Evolutionary conservation across 1,284 basidiomycete species (phyloP).

Genomic region (Ustilago vetiveriae): DNA sequence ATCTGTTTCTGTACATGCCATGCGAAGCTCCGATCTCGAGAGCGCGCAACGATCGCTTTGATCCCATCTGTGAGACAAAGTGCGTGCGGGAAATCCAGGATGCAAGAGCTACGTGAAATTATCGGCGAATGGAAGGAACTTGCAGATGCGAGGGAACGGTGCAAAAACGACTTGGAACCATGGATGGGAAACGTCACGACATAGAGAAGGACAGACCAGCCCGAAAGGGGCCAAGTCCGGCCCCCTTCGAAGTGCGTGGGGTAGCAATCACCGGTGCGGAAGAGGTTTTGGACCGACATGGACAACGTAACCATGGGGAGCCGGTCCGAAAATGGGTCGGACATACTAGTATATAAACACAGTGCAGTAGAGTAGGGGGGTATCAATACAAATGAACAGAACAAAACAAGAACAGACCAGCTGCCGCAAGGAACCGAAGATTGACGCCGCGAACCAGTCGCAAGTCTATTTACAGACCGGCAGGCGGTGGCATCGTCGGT

Average conservation of each 20-base stretch:
- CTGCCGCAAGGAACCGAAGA: constrained; percentile 1
- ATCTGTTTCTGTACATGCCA: constrained; percentile 27
- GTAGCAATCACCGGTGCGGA: constrained; percentile 33
- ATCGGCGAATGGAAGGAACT: constrained; percentile 19
- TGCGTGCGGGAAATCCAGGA: constrained; percentile 4
- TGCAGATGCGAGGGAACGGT: constrained; percentile 41
- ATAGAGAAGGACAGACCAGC: neutral
- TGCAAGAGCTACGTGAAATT: constrained; percentile 23
- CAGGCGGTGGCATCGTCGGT: constrained; percentile 12
- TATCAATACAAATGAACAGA: constrained; percentile 34
- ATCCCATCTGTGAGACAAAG: neutral
- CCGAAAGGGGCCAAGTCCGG: neutral
- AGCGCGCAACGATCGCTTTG: neutral
- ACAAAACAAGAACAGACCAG: constrained; percentile 7
- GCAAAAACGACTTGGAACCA: constrained; percentile 29
- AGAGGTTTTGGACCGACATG: constrained; percentile 10
- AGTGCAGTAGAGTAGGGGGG: constrained; percentile 21
- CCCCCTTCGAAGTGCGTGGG: constrained; percentile 9
- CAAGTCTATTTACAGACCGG: constrained; percentile 19
- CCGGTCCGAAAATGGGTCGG: constrained; percentile 14
- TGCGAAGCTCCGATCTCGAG: too few relatives aligned
- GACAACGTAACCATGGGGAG: constrained; percentile 8
- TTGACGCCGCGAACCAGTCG: constrained; percentile 2
- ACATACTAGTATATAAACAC: constrained; percentile 43
- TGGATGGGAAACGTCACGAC: constrained; percentile 23